Evolutionary conservation across 1,139 yeast species (phyloP).

Genomic region (Magnusiomyces tetraspermus): DNA sequence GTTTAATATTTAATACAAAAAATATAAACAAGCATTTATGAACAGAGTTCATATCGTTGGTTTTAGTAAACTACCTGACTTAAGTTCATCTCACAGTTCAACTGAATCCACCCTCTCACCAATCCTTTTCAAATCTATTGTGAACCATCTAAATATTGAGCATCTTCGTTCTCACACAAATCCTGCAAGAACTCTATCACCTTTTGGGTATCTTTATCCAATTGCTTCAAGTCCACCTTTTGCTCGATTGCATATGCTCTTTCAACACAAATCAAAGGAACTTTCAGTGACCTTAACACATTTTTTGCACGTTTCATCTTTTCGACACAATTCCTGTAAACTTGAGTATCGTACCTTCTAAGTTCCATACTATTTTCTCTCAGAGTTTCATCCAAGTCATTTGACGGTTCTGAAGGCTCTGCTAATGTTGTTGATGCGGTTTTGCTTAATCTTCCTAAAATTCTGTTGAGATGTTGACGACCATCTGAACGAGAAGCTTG

Average conservation of each 20-base stretch:
- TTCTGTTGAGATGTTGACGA: conserved; percentile 13
- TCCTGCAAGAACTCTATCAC: conserved; percentile 21
- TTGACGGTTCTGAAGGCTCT: not conserved
- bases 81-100: too few relatives aligned
- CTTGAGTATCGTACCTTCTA: conserved; percentile 3
- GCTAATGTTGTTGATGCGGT: conserved; percentile 13
- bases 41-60: too few relatives aligned
- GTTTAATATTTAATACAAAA: too few relatives aligned
- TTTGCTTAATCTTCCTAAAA: conserved; percentile 1
- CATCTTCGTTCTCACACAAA: conserved; percentile 8
- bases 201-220: conserved; percentile 7
- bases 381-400: not conserved
- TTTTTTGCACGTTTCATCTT: not conserved
- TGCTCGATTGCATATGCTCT: conserved; percentile 6
- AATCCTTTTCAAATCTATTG: too few relatives aligned
- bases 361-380: not conserved
- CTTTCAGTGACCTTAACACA: conserved; percentile 18
- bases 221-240: conserved; percentile 14
- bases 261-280: conserved; percentile 24
- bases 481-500: conserved; percentile 15
- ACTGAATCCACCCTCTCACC: too few relatives aligned
- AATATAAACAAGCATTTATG: too few relatives aligned
- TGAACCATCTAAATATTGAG: not conserved
- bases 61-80: too few relatives aligned
- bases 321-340: not conserved